Evolutionary conservation across 495 filamentous ascomycete species (phyloP).

Genomic region (Tuber umbilicatum): DNA sequence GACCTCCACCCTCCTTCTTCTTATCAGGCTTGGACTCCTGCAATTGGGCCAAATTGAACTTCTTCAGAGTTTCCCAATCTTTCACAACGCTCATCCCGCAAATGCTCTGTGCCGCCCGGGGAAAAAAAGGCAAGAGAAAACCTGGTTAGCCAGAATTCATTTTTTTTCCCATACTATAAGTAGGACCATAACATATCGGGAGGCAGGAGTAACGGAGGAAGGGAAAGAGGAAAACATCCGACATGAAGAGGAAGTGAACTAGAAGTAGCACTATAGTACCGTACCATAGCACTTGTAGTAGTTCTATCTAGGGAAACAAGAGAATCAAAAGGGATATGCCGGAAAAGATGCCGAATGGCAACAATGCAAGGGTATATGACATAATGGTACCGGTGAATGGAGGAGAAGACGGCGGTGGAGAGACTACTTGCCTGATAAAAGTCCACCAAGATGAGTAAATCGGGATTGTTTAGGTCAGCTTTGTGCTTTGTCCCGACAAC

Average conservation of each 20-base stretch:
- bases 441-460: constrained; percentile 80
- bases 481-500: constrained; percentile 62
- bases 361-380: neutral
- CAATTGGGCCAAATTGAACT: constrained; percentile 66
- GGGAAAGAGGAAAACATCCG: neutral
- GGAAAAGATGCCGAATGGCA: neutral
- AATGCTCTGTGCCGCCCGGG: constrained; percentile 51
- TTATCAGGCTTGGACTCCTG: constrained; percentile 39
- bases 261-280: neutral
- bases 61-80: constrained; percentile 64
- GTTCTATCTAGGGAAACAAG: neutral
- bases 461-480: constrained; percentile 74
- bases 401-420: neutral
- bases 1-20: neutral
- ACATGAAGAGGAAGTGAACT: neutral
- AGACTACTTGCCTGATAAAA: constrained; percentile 67
- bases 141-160: neutral
- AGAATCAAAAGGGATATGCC: neutral
- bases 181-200: neutral
- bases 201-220: neutral
- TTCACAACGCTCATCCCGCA: constrained; percentile 71
- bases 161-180: neutral
- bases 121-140: neutral
- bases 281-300: neutral
- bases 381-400: neutral